Percentiles rank a stretch among this genome's conserved stretches.
These are phyloP conservation scores for Tylopilus sp. DNA, from an alignment of 1,284 basidiomycete species.

Conservation along the genomic window DNA sequence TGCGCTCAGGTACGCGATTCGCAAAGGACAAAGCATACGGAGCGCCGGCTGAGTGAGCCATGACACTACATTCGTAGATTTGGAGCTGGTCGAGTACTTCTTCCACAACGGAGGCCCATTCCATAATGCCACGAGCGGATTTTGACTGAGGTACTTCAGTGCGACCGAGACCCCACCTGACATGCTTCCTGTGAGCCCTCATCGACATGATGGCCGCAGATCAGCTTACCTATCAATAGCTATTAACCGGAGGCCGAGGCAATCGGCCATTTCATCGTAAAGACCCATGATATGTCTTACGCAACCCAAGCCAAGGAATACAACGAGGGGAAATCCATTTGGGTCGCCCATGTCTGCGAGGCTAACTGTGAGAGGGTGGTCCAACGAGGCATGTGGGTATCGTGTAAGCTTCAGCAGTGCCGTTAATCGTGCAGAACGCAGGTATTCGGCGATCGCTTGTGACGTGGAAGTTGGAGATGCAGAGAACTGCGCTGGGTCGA, in stretches of 20 bases:
- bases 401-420: slow-evolving; percentile 74
- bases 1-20: slow-evolving; percentile 64
- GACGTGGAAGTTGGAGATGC: slow-evolving; percentile 46
- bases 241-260: slow-evolving; percentile 81
- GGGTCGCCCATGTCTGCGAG: slow-evolving; percentile 85
- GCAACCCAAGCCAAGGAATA: slow-evolving; percentile 91
- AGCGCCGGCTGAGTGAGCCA: slow-evolving; percentile 96
- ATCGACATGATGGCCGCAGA: neutral
- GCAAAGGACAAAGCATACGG: slow-evolving; percentile 91
- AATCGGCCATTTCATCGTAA: slow-evolving; percentile 93
- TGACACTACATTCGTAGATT: slow-evolving; percentile 77
- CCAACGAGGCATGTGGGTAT: slow-evolving; percentile 69
- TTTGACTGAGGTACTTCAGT: slow-evolving; percentile 69
- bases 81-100: slow-evolving; percentile 81
- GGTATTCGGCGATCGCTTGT: slow-evolving; percentile 75
- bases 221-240: slow-evolving; percentile 80
- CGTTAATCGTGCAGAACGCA: slow-evolving; percentile 81
- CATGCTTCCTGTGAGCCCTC: slow-evolving; percentile 13
- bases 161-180: slow-evolving; percentile 87
- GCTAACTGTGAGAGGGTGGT: slow-evolving; percentile 77
- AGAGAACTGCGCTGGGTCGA: slow-evolving; percentile 43
- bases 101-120: slow-evolving; percentile 88
- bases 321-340: slow-evolving; percentile 78
- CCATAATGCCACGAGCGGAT: slow-evolving; percentile 73
- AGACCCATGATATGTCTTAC: slow-evolving; percentile 91